A percentile compares a stretch with the other conserved stretches of the same genome.
Conservation (phyloP, 768 basidiomycete genomes). For the Heimioporus sp. region DNA sequence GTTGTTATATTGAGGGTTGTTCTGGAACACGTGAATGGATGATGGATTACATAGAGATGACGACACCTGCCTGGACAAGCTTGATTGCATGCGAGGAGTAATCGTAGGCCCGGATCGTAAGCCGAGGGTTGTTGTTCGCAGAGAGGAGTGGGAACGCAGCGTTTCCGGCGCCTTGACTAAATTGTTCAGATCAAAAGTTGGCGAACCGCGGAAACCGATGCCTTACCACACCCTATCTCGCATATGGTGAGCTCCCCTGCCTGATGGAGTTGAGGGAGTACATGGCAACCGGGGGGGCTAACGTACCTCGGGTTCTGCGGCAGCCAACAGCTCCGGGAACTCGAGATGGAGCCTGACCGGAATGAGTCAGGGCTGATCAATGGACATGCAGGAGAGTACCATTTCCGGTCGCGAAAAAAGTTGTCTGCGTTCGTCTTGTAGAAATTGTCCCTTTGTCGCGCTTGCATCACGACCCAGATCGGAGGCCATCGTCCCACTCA, state of each 20-base stretch:
- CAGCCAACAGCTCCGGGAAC: slow-evolving; percentile 82
- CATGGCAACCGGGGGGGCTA: not conserved
- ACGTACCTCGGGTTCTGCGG: slow-evolving; percentile 63
- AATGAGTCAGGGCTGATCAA: not conserved
- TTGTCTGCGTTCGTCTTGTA: slow-evolving; percentile 83
- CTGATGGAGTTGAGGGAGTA: slow-evolving; percentile 36
- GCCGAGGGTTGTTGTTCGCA: slow-evolving; percentile 77
- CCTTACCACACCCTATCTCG: slow-evolving; percentile 89
- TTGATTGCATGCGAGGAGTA: slow-evolving; percentile 88
- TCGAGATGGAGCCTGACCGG: slow-evolving; percentile 79
- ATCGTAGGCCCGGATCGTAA: slow-evolving; percentile 81
- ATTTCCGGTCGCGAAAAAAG: slow-evolving; percentile 95
- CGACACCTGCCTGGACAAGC: slow-evolving; percentile 69
- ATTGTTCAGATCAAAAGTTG: not conserved
- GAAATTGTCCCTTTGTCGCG: slow-evolving; percentile 78
- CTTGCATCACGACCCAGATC: slow-evolving; percentile 30
- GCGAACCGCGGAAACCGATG: not conserved
- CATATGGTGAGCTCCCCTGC: slow-evolving; percentile 76
- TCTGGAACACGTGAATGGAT: slow-evolving; percentile 37
- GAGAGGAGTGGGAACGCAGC: slow-evolving; percentile 85
- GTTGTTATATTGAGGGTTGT: slow-evolving; percentile 64
- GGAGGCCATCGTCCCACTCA: slow-evolving; percentile 30
- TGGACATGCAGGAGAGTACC: slow-evolving; percentile 39
- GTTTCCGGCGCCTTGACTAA: slow-evolving; percentile 81
- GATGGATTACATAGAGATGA: not conserved